These are phyloP conservation scores for Colletotrichum melonis DNA, from an alignment of 2,329 filamentous ascomycete genomes.

Conservation along the genomic window DNA sequence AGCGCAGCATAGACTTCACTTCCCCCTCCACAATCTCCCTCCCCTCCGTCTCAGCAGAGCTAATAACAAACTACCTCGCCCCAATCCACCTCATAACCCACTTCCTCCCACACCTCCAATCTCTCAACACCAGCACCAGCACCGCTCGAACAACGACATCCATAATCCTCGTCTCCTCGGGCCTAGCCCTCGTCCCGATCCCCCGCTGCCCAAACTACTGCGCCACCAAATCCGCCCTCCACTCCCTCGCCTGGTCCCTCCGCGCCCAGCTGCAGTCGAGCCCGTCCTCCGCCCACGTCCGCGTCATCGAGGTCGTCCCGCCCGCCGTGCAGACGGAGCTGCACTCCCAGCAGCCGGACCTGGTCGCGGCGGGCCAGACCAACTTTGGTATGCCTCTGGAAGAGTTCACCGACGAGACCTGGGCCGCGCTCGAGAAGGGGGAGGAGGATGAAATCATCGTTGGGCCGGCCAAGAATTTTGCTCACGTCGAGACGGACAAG, in stretches of 20 bases:
- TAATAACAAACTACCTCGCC: slow-evolving; percentile 60
- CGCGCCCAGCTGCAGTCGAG: slow-evolving; percentile 52
- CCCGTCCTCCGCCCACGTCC: slow-evolving; percentile 46
- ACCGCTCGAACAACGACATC: slow-evolving; percentile 27
- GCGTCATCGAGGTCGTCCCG: slow-evolving; percentile 61
- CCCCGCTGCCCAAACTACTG: slow-evolving; percentile 62
- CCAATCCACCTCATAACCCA: slow-evolving; percentile 56
- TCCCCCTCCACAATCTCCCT: slow-evolving; percentile 51
- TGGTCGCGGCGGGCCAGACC: slow-evolving; percentile 45
- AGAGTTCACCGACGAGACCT: slow-evolving; percentile 58
- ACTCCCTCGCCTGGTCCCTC: slow-evolving; percentile 57
- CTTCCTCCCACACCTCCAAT: slow-evolving; percentile 57
- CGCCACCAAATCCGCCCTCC: slow-evolving; percentile 64
- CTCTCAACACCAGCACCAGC: slow-evolving; percentile 30
- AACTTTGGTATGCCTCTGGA: slow-evolving; percentile 50
- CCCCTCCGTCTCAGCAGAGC: slow-evolving; percentile 50
- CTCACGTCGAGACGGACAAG: slow-evolving; percentile 22
- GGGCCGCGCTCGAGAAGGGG: slow-evolving; percentile 51
- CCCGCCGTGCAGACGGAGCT: slow-evolving; percentile 61
- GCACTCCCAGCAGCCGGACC: slow-evolving; percentile 53
- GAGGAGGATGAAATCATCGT: slow-evolving; percentile 48
- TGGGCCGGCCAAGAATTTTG: slow-evolving; percentile 29
- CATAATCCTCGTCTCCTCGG: slow-evolving; percentile 52
- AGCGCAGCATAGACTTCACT: slow-evolving; percentile 59
- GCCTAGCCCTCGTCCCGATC: slow-evolving; percentile 59